Base-by-base conservation (phyloP, 176 grass and related monocot genomes). In the Cymbopogon citratus region DNA sequence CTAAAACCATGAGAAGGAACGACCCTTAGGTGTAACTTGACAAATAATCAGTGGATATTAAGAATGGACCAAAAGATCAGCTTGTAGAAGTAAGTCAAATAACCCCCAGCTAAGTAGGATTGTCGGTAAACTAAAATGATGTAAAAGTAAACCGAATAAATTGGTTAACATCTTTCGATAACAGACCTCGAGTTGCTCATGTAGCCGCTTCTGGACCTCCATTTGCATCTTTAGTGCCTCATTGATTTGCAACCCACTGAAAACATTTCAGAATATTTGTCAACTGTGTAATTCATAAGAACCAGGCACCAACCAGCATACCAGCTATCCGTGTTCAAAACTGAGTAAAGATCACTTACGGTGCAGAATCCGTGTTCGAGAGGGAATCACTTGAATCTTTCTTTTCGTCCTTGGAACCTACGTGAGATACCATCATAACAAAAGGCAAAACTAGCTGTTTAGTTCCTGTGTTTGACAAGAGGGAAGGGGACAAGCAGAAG, bases 221-320 rank as follows among this genome's bases (percentile, higher is more conserved):
- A 93, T 98, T 91, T 98, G 95, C 92, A 98, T 91, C 73, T 98
- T 98, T 31, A 95, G 36, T 69, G 92, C 81, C 84, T 98, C 95
- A 51, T 81, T 93, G 52, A 93, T 88, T 81, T 98, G 90, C 83
- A 89, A 71, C 74, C 90, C 92, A 79, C 95, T 98, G 87, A 67
- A 89, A 18, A 77, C 16, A 69, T 75, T 74, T 31, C 52, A 86
- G 70, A 62, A 73, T 60, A 71, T 78, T 63, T 81, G 66, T 71
- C 52, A 72, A 66, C 28, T 67, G 26, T 7, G 38, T 46, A 35
- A 60, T 79, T 34, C 49, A 43, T 52, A 46, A 38, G 7, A 66
- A 39, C 18, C 45, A 24, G 38, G 65, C 16, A 49, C 13, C 13
- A 68, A 48, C 29, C 63, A 41, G 18, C 40, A 84, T 4, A 80